These are phyloP conservation scores for Amesomyces nigricolor DNA, from an alignment of 2,329 filamentous ascomycete genomes.

Conservation along the genomic window DNA sequence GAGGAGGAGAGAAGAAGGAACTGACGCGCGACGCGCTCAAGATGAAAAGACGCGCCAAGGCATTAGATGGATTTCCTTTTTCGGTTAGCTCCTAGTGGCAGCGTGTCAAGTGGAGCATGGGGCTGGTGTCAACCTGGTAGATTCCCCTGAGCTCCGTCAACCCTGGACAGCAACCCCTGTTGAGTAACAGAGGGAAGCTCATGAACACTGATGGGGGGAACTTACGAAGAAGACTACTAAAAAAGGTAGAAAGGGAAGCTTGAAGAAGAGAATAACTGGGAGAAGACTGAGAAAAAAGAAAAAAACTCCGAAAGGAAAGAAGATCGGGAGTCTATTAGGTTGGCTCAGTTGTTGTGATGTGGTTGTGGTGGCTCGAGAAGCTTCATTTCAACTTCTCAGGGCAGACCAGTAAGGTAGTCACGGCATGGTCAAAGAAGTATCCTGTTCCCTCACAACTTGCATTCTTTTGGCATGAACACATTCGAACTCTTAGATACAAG, in stretches of 20 bases:
- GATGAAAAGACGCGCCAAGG: constrained; percentile 21
- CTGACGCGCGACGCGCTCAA: constrained; percentile 22
- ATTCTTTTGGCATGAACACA: neutral
- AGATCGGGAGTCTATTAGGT: neutral
- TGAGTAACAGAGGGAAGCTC: no score
- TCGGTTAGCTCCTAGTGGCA: constrained; percentile 13
- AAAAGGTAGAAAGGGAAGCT: neutral
- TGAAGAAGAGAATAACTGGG: neutral
- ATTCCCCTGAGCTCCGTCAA: neutral
- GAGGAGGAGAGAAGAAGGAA: constrained; percentile 16
- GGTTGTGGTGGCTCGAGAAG: no score
- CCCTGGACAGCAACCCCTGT: no score
- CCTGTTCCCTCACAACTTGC: no score
- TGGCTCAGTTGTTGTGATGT: no score
- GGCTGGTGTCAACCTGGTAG: neutral
- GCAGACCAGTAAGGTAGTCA: no score
- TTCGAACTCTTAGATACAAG: constrained; percentile 23
- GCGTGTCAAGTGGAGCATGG: neutral
- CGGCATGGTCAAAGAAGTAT: no score
- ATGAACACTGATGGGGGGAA: no score
- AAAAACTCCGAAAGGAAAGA: no score
- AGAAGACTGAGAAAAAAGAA: neutral
- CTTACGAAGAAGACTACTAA: neutral
- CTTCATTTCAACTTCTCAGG: no score
- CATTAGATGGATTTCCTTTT: constrained; percentile 24